Evolutionary conservation across 495 filamentous ascomycete species (phyloP).

Genomic region (Penicillium longicatenatum): DNA sequence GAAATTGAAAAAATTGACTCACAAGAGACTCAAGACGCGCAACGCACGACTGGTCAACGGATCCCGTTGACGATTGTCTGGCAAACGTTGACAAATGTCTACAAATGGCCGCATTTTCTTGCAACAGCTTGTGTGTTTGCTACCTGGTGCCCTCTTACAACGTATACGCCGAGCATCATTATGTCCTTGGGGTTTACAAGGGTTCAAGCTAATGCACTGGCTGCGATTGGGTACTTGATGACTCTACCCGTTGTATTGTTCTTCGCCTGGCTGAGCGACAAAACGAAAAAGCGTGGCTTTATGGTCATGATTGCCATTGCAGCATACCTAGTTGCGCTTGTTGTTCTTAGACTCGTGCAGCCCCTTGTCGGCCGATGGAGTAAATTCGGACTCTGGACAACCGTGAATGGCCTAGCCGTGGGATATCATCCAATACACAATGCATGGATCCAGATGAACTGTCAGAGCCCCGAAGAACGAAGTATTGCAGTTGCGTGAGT

Average conservation of each 20-base stretch:
- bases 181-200: slow-evolving; percentile 35
- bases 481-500: slow-evolving; percentile 37
- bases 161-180: slow-evolving; percentile 42
- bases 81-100: slow-evolving; percentile 24
- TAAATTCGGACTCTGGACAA: slow-evolving; percentile 34
- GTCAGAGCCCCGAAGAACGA: slow-evolving; percentile 24
- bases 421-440: slow-evolving; percentile 41
- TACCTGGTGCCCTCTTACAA: slow-evolving; percentile 38
- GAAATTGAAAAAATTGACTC: not conserved
- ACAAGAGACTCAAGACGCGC: not conserved
- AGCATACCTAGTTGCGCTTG: slow-evolving; percentile 25
- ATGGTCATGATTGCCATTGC: slow-evolving; percentile 27
- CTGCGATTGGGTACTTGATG: slow-evolving; percentile 34
- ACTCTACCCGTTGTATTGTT: slow-evolving; percentile 35
- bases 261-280: slow-evolving; percentile 34
- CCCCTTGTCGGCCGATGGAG: slow-evolving; percentile 24
- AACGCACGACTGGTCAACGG: not conserved
- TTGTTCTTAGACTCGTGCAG: slow-evolving; percentile 18
- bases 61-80: slow-evolving; percentile 17
- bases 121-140: slow-evolving; percentile 37
- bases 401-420: slow-evolving; percentile 32
- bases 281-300: slow-evolving; percentile 21
- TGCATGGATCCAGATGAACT: slow-evolving; percentile 39
- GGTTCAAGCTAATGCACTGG: slow-evolving; percentile 35
- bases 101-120: slow-evolving; percentile 39